Percentiles rank a stretch among this genome's conserved stretches.
Evolutionary conservation across 2,329 filamentous ascomycete genomes (phyloP).

Genomic region (Ophiostoma novo-ulmi): DNA sequence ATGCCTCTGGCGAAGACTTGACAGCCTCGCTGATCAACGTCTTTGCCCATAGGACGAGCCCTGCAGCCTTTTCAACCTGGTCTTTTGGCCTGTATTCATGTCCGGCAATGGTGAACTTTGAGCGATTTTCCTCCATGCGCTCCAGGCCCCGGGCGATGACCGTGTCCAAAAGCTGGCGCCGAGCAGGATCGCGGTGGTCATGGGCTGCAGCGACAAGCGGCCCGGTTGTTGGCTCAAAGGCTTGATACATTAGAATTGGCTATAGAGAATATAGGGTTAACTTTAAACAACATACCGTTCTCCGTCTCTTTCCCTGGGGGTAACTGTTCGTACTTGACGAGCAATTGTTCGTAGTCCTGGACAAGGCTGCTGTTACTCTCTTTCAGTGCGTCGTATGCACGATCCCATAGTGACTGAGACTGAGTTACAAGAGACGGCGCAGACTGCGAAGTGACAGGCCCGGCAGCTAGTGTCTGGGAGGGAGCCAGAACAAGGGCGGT

Average conservation of each 20-base stretch:
- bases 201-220: background rate
- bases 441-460: background rate
- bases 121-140: background rate
- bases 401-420: background rate
- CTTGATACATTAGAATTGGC: background rate
- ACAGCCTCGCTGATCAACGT: background rate
- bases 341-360: background rate
- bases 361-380: background rate
- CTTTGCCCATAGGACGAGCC: background rate
- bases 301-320: background rate
- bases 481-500: background rate
- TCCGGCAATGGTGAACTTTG: background rate
- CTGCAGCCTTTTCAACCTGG: background rate
- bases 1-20: slow-evolving; percentile 9
- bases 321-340: background rate
- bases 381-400: background rate
- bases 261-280: background rate
- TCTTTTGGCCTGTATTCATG: background rate
- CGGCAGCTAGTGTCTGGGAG: background rate
- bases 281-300: background rate
- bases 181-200: background rate
- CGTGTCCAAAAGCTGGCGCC: background rate
- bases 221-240: background rate
- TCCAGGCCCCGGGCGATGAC: background rate
- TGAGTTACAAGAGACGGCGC: background rate